A percentile compares a stretch with the other conserved stretches of the same genome.
Conservation (phyloP, 352 stramenopile species). For the Pythium plurisporium region DNA sequence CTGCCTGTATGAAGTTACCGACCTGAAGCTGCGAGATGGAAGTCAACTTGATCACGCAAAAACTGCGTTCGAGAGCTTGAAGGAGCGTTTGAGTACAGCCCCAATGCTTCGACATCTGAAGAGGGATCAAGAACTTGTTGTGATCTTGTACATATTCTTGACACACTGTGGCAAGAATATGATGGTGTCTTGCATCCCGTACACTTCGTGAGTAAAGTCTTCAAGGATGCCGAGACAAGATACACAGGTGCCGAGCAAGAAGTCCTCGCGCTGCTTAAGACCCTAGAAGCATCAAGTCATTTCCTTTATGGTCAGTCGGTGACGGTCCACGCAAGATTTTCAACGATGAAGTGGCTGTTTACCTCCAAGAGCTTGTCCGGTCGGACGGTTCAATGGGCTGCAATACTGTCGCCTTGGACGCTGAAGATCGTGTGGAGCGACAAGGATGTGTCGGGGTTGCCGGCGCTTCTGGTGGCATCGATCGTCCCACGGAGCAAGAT, state of each 20-base stretch:
- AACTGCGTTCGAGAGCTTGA: not conserved
- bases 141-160: conserved; percentile 11
- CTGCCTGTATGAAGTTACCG: conserved; percentile 12
- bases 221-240: conserved; percentile 11
- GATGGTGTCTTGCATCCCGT: conserved; percentile 8
- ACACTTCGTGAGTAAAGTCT: conserved; percentile 15
- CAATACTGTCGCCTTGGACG: conserved; percentile 11
- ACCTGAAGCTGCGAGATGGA: not conserved
- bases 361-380: conserved; percentile 12
- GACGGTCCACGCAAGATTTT: conserved; percentile 9
- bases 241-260: conserved; percentile 13
- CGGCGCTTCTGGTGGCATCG: conserved; percentile 6
- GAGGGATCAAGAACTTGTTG: not conserved
- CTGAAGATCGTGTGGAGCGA: conserved; percentile 15
- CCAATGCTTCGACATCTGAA: conserved; percentile 8
- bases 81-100: not conserved
- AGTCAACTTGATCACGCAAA: not conserved
- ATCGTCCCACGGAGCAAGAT: not conserved
- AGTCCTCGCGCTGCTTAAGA: conserved; percentile 15
- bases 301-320: conserved; percentile 6
- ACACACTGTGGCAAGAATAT: conserved; percentile 11
- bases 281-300: not conserved
- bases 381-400: conserved; percentile 9
- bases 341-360: conserved; percentile 21
- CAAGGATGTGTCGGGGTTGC: not conserved